Conservation (phyloP, 768 basidiomycete genomes). For the Mycena maculata region DNA sequence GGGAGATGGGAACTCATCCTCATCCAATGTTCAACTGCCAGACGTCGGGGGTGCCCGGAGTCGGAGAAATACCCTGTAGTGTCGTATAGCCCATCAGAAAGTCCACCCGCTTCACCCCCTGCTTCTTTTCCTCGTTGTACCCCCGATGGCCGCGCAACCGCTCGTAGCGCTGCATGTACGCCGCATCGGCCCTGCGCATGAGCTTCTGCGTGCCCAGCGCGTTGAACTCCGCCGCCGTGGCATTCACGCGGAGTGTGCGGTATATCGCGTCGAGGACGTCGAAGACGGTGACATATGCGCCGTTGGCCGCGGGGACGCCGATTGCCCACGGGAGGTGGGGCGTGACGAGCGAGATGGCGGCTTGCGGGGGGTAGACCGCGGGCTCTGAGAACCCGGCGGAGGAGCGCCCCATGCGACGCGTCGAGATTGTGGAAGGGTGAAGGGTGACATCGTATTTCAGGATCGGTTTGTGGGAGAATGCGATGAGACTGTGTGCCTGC, state of each 20-base stretch:
- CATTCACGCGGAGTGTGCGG: conserved; percentile 7
- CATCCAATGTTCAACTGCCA: conserved; percentile 21
- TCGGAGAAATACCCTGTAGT: conserved; percentile 14
- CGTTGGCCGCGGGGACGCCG: conserved; percentile 8
- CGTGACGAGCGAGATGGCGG: conserved; percentile 9
- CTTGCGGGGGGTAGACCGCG: conserved; percentile 17
- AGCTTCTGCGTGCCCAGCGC: conserved; percentile 15
- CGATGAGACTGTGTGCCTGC: conserved; percentile 17
- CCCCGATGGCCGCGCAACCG: conserved; percentile 2
- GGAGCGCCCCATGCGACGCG: conserved; percentile 1
- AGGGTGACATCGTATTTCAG: conserved; percentile 18
- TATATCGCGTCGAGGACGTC: conserved; percentile 12
- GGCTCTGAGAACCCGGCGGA: conserved; percentile 7
- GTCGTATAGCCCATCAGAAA: conserved; percentile 23
- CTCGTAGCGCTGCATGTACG: conserved; percentile 13
- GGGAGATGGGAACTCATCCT: no score
- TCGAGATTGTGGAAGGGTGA: conserved; percentile 5
- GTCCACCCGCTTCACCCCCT: conserved; percentile 17
- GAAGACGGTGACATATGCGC: conserved; percentile 9
- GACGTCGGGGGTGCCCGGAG: not conserved
- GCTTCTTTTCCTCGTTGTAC: conserved; percentile 10
- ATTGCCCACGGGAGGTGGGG: conserved; percentile 20
- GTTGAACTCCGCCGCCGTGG: conserved; percentile 9
- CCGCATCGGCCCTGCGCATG: not conserved
- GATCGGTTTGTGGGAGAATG: not conserved